Conservation (phyloP, 2,329 filamentous ascomycete species). For the Neofusicoccum parvum region DNA sequence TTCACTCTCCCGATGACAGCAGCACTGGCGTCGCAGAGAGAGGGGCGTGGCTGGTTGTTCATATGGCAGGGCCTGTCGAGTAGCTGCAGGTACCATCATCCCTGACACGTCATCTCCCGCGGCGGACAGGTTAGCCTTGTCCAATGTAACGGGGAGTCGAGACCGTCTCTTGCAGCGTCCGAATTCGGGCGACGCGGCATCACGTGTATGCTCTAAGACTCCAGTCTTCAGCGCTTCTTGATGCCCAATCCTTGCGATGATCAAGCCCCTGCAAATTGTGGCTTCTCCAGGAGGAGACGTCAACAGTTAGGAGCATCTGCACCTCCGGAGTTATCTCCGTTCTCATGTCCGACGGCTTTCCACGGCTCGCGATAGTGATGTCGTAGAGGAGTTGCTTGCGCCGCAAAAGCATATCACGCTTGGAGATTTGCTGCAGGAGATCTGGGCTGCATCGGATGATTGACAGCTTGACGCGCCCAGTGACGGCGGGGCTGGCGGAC, state of each 20-base stretch:
- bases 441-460: neutral
- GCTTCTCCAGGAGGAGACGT: neutral
- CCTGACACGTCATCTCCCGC: neutral
- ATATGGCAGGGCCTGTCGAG: too few species aligned
- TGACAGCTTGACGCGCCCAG: neutral
- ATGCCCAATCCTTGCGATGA: conserved; percentile 14
- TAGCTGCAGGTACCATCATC: neutral
- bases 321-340: neutral
- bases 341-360: neutral
- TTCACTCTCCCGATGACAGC: too few species aligned
- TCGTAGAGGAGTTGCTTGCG: neutral
- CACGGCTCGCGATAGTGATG: too few species aligned
- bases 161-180: neutral
- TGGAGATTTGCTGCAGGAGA: neutral
- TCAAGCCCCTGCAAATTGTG: conserved; percentile 1
- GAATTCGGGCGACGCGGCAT: neutral
- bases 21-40: too few species aligned
- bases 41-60: too few species aligned
- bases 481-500: neutral
- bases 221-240: neutral
- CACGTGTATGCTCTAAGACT: neutral
- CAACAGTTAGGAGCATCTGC: too few species aligned
- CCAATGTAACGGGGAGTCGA: neutral
- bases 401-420: neutral
- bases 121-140: neutral